These are phyloP conservation scores for Podospora bellae-mahoneyi DNA, from an alignment of 495 filamentous ascomycete genomes.

Conservation along the genomic window DNA sequence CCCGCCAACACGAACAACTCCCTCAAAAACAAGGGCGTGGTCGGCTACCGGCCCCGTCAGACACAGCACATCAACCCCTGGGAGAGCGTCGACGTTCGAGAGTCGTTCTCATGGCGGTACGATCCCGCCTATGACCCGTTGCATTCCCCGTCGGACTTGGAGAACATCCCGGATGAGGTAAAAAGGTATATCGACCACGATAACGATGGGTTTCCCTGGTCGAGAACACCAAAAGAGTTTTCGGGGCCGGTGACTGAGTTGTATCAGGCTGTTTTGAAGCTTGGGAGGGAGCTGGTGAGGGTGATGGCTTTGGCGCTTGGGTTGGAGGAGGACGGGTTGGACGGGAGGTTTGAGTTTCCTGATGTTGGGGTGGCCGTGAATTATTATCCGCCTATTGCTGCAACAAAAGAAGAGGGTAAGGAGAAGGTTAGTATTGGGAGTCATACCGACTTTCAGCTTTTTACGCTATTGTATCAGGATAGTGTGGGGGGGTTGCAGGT, in stretches of 20 bases:
- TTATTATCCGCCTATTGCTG: conserved; percentile 29
- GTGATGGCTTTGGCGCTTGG: conserved; percentile 50
- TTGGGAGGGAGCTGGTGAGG: conserved; percentile 46
- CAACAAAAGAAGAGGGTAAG: neutral
- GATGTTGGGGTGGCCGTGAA: conserved; percentile 35
- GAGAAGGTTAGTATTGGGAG: conserved; percentile 46
- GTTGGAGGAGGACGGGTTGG: conserved; percentile 49
- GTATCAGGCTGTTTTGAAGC: conserved; percentile 43
- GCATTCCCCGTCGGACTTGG: conserved; percentile 27
- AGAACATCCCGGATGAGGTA: conserved; percentile 36
- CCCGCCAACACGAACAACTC: conserved; percentile 27
- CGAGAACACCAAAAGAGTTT: conserved; percentile 43
- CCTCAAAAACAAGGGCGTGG: conserved; percentile 30
- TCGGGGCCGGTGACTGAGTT: conserved; percentile 43
- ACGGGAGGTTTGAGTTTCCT: conserved; percentile 46
- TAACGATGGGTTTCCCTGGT: conserved; percentile 50
- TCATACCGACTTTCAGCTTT: conserved; percentile 61
- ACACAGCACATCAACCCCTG: conserved; percentile 37
- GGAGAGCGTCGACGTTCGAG: conserved; percentile 38
- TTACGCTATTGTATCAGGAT: conserved; percentile 59
- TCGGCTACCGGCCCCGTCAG: conserved; percentile 26
- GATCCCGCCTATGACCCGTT: conserved; percentile 44
- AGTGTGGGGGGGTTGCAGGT: conserved; percentile 54
- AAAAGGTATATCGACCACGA: conserved; percentile 40
- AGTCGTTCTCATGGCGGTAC: conserved; percentile 46